These are phyloP conservation scores for Geotrichum carabidarum DNA, from an alignment of 1,139 yeast genomes.

Conservation along the genomic window DNA sequence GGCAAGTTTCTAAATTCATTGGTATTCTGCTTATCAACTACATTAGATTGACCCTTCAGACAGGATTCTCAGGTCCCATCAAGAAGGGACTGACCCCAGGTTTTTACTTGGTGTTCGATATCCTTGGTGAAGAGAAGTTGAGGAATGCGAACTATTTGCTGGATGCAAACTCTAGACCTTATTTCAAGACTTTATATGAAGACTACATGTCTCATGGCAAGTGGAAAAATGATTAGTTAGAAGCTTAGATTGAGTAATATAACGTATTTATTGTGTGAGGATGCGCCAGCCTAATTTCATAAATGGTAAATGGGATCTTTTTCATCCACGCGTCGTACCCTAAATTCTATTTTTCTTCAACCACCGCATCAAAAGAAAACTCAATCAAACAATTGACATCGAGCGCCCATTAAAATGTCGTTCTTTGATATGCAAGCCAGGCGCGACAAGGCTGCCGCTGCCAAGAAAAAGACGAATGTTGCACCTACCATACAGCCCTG, in stretches of 20 bases:
- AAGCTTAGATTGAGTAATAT: not conserved
- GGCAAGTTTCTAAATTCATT: conserved; percentile 56
- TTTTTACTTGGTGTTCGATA: conserved; percentile 60
- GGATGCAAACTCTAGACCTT: conserved; percentile 65
- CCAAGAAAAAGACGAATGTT: conserved; percentile 5
- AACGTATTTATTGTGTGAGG: not conserved
- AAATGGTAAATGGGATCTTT: not conserved
- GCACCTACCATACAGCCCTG: conserved; percentile 44
- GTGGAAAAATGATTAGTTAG: conserved; percentile 59
- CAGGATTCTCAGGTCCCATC: conserved; percentile 46
- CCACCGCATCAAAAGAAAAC: not conserved
- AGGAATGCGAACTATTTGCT: conserved; percentile 60
- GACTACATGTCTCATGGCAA: conserved; percentile 76
- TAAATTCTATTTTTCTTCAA: not conserved
- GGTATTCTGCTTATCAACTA: conserved; percentile 56
- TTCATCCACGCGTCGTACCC: not conserved
- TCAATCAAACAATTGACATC: no score
- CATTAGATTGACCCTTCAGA: conserved; percentile 47
- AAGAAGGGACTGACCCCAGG: conserved; percentile 54
- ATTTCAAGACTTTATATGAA: conserved; percentile 61
- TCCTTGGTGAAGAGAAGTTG: conserved; percentile 63
- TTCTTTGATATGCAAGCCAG: conserved; percentile 20
- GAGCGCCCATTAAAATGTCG: conserved; percentile 13
- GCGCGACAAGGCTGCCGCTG: conserved; percentile 13
- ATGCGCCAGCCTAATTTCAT: no score